Conservation (phyloP, 306 rosid genomes). For the Begonia loranthoides region DNA sequence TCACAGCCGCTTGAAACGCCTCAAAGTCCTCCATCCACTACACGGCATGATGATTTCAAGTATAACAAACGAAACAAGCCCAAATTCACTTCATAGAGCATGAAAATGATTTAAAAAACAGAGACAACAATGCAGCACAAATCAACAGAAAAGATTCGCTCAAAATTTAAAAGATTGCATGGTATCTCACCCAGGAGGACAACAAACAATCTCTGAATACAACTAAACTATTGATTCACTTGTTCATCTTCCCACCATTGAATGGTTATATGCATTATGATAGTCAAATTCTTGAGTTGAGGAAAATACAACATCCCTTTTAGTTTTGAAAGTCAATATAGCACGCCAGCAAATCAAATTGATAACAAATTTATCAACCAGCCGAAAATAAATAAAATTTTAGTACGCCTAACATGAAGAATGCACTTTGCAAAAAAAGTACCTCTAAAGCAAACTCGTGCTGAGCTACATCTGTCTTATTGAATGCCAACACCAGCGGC, state of each 20-base stretch:
- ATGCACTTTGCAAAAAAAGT: background rate
- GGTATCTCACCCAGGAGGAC: too few relatives aligned
- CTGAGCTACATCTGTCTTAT: constrained; percentile 67
- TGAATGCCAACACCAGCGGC: constrained; percentile 80
- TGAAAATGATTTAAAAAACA: too few relatives aligned
- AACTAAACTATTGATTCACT: too few relatives aligned
- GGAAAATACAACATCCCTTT: background rate
- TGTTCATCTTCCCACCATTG: too few relatives aligned
- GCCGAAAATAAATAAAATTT: background rate
- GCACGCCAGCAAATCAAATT: background rate
- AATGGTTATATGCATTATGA: too few relatives aligned
- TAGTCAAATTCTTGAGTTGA: too few relatives aligned
- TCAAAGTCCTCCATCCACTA: constrained; percentile 95
- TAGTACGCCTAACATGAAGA: background rate
- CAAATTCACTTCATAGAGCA: too few relatives aligned
- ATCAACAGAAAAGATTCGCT: too few relatives aligned
- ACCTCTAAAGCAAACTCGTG: constrained; percentile 95
- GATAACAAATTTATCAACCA: background rate
- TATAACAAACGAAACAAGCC: constrained; percentile 1
- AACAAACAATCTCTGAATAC: too few relatives aligned
- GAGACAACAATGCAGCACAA: too few relatives aligned
- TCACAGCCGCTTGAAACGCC: constrained; percentile 55
- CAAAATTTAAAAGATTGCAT: too few relatives aligned
- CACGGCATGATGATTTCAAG: constrained; percentile 13
- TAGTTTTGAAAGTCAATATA: background rate